phyloP scores from a whole-genome alignment of 768 basidiomycete species.

The Mycena galericulata region DNA sequence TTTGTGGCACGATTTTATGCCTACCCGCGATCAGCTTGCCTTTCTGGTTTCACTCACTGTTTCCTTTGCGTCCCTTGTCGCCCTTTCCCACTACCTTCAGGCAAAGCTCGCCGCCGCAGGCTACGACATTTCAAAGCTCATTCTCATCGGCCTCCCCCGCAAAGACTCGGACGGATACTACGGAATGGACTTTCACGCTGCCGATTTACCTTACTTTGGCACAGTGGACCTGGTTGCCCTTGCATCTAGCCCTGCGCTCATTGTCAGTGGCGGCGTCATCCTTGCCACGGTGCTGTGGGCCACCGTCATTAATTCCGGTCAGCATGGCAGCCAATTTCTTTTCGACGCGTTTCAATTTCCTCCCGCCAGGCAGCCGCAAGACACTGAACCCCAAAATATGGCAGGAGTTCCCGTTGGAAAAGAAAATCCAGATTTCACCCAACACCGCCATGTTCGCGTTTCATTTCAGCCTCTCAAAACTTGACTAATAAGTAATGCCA shows the following conservation, averaged over 20 bases:
- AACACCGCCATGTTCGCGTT: conserved; percentile 91
- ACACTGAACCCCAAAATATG: conserved; percentile 82
- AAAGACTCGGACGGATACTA: conserved; percentile 41
- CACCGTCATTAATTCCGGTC: conserved; percentile 61
- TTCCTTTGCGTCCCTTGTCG: conserved; percentile 61
- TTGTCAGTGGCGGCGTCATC: conserved; percentile 64
- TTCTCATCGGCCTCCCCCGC: conserved; percentile 69
- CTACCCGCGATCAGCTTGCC: conserved; percentile 65
- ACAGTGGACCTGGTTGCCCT: conserved; percentile 53
- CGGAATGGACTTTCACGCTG: conserved; percentile 45
- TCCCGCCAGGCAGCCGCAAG: conserved; percentile 54
- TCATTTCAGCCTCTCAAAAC: conserved; percentile 4
- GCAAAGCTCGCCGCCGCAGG: conserved; percentile 62
- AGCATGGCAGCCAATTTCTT: conserved; percentile 12
- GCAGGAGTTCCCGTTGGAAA: conserved; percentile 83
- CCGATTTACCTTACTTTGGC: conserved; percentile 51
- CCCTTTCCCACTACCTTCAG: conserved; percentile 55
- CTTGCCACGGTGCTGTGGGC: conserved; percentile 63
- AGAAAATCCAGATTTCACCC: conserved; percentile 88
- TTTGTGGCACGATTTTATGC: conserved; percentile 51
- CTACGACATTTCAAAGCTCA: conserved; percentile 68
- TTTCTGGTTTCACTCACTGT: conserved; percentile 66
- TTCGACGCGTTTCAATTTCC: conserved; percentile 32
- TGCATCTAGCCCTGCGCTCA: conserved; percentile 58
- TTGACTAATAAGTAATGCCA: conserved; percentile 45